These are phyloP conservation scores for Epichloe brachyelytri DNA, from an alignment of 2,329 filamentous ascomycete genomes.

Conservation along the genomic window DNA sequence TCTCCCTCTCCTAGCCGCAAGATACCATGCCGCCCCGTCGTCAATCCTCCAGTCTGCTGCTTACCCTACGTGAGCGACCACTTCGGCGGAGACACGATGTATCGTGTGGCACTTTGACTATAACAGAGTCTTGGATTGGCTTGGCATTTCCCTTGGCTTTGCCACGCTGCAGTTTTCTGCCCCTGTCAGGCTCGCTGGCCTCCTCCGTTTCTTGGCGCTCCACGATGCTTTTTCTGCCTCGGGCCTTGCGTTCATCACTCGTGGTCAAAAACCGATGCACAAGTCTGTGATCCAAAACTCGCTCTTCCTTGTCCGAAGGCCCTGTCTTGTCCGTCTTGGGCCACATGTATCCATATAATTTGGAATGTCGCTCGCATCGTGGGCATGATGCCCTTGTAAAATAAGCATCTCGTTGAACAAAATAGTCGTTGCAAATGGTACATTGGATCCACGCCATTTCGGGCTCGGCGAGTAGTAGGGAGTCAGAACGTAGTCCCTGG, in stretches of 20 bases:
- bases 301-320: constrained; percentile 55
- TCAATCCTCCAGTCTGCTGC: constrained; percentile 15
- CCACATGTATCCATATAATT: constrained; percentile 90
- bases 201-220: constrained; percentile 16
- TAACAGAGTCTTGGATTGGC: neutral
- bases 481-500: constrained; percentile 75
- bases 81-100: constrained; percentile 18
- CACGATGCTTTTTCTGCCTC: constrained; percentile 26
- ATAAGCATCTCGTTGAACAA: constrained; percentile 82
- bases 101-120: neutral
- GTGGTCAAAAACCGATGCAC: constrained; percentile 73
- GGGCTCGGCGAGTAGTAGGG: constrained; percentile 62
- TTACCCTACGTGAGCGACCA: constrained; percentile 21
- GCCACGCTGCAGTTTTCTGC: neutral
- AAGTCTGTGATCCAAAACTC: constrained; percentile 71
- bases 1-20: too few relatives aligned
- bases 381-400: constrained; percentile 77
- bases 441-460: constrained; percentile 80
- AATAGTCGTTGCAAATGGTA: constrained; percentile 66
- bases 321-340: constrained; percentile 83
- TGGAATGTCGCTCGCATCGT: constrained; percentile 87
- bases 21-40: too few relatives aligned
- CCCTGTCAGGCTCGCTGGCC: constrained; percentile 12
- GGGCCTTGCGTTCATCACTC: constrained; percentile 48
- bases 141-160: constrained; percentile 7